Conservation (phyloP, 148 eudicot species). For the Persicaria tinctoria region DNA sequence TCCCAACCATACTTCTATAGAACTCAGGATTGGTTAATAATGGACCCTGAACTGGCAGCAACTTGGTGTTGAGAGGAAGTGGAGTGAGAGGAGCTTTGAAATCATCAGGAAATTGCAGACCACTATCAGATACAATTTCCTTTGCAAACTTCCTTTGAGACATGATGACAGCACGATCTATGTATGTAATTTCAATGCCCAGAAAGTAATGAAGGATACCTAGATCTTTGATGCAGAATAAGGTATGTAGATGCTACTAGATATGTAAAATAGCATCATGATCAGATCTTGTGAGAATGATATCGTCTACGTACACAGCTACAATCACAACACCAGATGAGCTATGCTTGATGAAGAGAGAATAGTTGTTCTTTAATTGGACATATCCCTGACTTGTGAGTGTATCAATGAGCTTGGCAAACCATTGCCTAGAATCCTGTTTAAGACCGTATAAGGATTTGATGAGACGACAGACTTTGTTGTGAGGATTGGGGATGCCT, state of each 20-base stretch:
- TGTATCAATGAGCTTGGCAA: background rate
- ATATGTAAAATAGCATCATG: background rate
- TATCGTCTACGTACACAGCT: background rate
- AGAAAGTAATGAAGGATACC: background rate
- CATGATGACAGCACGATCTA: too few species aligned
- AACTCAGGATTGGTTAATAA: background rate
- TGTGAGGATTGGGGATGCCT: background rate
- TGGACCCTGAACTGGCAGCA: too few species aligned
- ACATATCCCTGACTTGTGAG: background rate
- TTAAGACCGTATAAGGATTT: slow-evolving; percentile 10
- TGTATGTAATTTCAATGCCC: background rate
- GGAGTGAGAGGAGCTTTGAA: background rate
- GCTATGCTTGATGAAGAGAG: background rate
- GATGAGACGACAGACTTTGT: background rate
- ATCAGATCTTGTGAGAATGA: background rate
- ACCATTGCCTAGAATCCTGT: slow-evolving; percentile 14
- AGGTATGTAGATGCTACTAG: background rate
- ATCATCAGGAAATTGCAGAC: too few species aligned
- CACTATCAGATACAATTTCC: too few species aligned
- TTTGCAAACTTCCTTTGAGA: too few species aligned
- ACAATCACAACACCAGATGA: background rate
- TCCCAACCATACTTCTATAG: background rate
- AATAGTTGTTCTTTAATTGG: background rate
- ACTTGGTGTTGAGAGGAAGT: background rate
- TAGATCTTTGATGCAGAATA: slow-evolving; percentile 9